phyloP scores from a whole-genome alignment of 192 early-diverging fungal genomes.

The Spinellus fusiger region DNA sequence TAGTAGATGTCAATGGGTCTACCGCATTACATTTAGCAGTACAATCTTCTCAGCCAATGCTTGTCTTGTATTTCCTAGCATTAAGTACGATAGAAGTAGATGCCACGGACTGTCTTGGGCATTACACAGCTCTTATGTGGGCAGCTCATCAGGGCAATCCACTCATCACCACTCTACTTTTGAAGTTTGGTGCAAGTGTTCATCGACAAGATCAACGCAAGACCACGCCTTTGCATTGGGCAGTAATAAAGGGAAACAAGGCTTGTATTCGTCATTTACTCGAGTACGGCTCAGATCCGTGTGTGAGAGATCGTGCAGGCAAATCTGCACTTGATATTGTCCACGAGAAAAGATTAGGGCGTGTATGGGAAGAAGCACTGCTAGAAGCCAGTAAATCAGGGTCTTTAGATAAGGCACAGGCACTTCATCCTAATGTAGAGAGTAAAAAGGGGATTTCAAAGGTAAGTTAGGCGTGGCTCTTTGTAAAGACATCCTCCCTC shows the following conservation, averaged over 20 bases:
- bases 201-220: conserved; percentile 64
- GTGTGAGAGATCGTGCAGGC: conserved; percentile 62
- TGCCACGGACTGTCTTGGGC: conserved; percentile 62
- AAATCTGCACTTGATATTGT: conserved; percentile 84
- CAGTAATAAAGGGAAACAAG: conserved; percentile 57
- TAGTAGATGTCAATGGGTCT: conserved; percentile 81
- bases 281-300: conserved; percentile 63
- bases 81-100: conserved; percentile 66
- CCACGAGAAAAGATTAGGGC: conserved; percentile 42
- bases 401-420: conserved; percentile 25
- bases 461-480: background rate
- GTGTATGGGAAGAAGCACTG: conserved; percentile 46
- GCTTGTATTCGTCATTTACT: conserved; percentile 60
- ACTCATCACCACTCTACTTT: conserved; percentile 58
- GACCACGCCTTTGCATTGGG: conserved; percentile 89
- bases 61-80: conserved; percentile 69
- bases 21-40: conserved; percentile 88
- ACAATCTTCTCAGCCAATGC: conserved; percentile 74
- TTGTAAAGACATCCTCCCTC: too few species aligned
- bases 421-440: conserved; percentile 5
- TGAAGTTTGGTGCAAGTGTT: conserved; percentile 67
- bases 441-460: conserved; percentile 4
- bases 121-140: conserved; percentile 95
- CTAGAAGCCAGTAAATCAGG: conserved; percentile 37
- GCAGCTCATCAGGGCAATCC: conserved; percentile 82